A percentile compares a stretch with the other conserved stretches of the same genome.
These are phyloP conservation scores for Ascochyta koolunga DNA, from an alignment of 2,329 filamentous ascomycete genomes.

Conservation along the genomic window DNA sequence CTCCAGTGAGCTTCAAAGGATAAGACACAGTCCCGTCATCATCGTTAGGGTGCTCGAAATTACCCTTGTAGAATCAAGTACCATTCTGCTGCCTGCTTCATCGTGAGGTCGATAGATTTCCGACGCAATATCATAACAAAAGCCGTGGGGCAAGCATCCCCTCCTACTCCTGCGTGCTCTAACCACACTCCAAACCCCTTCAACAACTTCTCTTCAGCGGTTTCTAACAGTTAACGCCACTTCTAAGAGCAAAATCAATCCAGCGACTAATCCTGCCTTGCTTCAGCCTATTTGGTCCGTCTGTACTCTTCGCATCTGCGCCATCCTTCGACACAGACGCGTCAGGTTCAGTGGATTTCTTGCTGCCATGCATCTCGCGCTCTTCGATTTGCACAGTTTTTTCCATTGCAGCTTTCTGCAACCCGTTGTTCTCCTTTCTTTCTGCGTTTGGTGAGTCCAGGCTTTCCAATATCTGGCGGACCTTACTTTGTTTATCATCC, in stretches of 20 bases:
- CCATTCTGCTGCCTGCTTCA: too few relatives aligned
- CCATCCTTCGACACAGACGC: neutral
- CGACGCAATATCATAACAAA: too few relatives aligned
- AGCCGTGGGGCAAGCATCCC: too few relatives aligned
- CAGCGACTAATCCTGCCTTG: neutral
- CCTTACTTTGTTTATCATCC: neutral
- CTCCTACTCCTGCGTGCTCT: too few relatives aligned
- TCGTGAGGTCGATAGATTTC: too few relatives aligned
- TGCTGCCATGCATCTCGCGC: neutral
- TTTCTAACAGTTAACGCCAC: neutral
- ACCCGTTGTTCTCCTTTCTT: neutral
- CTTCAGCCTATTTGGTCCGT: neutral
- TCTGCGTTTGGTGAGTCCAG: neutral
- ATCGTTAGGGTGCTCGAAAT: too few relatives aligned
- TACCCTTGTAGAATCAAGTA: too few relatives aligned
- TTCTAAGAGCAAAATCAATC: neutral
- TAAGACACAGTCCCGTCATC: too few relatives aligned
- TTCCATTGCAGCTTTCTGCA: neutral
- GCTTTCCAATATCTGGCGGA: neutral
- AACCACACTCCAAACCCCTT: too few relatives aligned
- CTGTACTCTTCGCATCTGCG: neutral
- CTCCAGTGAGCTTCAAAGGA: too few relatives aligned
- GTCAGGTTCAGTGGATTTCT: neutral
- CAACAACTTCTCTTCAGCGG: too few relatives aligned
- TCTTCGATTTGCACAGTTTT: neutral